Conservation (phyloP, 2,329 filamentous ascomycete species). For the Diaporthe ilicicola region DNA sequence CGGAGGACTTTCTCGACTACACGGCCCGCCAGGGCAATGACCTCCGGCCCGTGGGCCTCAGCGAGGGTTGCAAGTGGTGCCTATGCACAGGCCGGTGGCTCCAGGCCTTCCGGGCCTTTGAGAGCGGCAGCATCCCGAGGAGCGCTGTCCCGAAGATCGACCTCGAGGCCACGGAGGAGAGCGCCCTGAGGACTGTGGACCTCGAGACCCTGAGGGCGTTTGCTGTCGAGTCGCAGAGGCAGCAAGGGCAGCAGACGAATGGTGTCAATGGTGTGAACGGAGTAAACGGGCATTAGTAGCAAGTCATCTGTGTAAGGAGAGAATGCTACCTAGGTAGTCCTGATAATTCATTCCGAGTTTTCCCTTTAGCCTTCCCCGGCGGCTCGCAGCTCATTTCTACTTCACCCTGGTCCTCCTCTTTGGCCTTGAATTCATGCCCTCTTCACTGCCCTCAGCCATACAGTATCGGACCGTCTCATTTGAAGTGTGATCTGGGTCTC, state of each 20-base stretch:
- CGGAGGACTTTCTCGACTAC: conserved; percentile 70
- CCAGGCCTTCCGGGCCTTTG: conserved; percentile 65
- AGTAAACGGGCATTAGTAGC: background rate
- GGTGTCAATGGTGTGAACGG: conserved; percentile 61
- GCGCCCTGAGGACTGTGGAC: conserved; percentile 55
- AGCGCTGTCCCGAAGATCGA: conserved; percentile 50
- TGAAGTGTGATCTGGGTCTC: conserved; percentile 2
- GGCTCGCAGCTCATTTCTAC: background rate
- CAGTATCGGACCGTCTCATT: background rate
- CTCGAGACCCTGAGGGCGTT: conserved; percentile 59
- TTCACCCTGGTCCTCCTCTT: background rate
- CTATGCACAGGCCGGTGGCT: conserved; percentile 67
- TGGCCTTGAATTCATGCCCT: background rate
- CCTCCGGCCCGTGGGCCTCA: conserved; percentile 61
- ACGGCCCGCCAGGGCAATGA: conserved; percentile 67
- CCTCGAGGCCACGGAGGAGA: conserved; percentile 60
- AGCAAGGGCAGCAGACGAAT: conserved; percentile 86
- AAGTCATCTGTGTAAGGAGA: background rate
- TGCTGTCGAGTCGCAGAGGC: conserved; percentile 54
- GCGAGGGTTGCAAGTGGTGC: conserved; percentile 69
- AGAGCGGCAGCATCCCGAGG: conserved; percentile 47
- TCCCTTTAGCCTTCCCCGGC: no score
- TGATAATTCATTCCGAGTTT: no score
- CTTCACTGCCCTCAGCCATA: background rate
- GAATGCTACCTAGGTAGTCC: background rate